Percentiles rank a stretch among this genome's conserved stretches.
phyloP scores from a whole-genome alignment of 164 flowering plant genomes.

The Macadamia tetraphylla region DNA sequence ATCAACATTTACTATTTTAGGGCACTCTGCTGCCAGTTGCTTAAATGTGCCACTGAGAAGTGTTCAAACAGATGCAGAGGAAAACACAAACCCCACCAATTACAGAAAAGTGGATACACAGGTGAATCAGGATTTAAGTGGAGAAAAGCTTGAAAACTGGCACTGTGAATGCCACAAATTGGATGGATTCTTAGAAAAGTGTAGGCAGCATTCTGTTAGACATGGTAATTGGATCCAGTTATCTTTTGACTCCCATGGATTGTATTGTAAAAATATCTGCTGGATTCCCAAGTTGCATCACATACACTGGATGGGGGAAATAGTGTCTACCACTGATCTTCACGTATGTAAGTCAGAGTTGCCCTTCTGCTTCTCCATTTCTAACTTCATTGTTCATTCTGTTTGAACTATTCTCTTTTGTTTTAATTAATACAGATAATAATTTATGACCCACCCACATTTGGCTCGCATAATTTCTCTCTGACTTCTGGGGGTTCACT shows the following conservation, averaged over 20 bases:
- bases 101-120: constrained; percentile 1
- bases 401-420: constrained; percentile 4
- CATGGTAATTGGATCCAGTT: constrained; percentile 49
- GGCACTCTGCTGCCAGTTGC: constrained; percentile 29
- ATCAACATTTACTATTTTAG: constrained; percentile 51
- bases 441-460: constrained; percentile 63
- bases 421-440: constrained; percentile 49
- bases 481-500: constrained; percentile 26
- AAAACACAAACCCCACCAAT: constrained; percentile 7
- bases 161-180: constrained; percentile 36
- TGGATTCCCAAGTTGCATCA: constrained; percentile 72
- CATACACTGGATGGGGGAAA: constrained; percentile 46
- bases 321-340: constrained; percentile 45
- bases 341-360: constrained; percentile 85
- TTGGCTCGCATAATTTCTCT: constrained; percentile 72
- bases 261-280: constrained; percentile 13
- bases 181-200: constrained; percentile 24
- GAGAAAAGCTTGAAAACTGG: constrained; percentile 13
- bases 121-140: constrained; percentile 8
- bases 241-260: constrained; percentile 19
- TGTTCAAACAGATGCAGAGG: constrained; percentile 17
- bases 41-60: constrained; percentile 15
- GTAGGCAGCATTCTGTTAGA: constrained; percentile 21
- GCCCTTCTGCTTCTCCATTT: constrained; percentile 11
- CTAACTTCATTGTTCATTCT: neutral